Base-by-base conservation (phyloP, 352 stramenopile species). In the Pythium aquatile region DNA sequence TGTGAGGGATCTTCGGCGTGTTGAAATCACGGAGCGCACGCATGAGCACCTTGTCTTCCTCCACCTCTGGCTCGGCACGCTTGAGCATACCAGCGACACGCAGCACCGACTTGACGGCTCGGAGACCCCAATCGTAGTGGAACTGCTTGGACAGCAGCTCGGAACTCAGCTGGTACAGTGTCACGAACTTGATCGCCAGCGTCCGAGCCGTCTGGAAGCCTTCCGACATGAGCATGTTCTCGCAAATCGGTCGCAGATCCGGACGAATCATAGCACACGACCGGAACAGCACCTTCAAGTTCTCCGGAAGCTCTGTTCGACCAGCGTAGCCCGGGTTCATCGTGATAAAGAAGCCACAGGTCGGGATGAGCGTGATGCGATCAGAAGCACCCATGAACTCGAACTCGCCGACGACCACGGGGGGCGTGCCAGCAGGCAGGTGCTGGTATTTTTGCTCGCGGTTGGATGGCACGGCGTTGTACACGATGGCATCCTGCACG, bases 271-370 rank as follows among this genome's bases (percentile, higher is more conserved):
- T 98, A 72, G 74, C 96, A 66, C 74, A 99, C 69, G 85, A 94
- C 2, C 86, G 85, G 74, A 96, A 96, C n/a, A 98, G 75, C 63
- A 95, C 88, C 61, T 97, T 97, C 1, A 98, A 64, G 54, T 97
- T 97, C 55, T 95, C 88, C 6, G 88, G 88, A 5, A 97, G 76
- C 56, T 97, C 85, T 0, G 84, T 94, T 4, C 86, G 84, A 11
- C 85, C 93, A 11, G 90, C 90, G 57, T 98, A 98, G 7, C 93
- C 93, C 9, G 93, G 93, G 74, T 98, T 98, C 93, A 98, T 98
- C 9, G 93, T 98, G 63, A 98, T 98, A 70, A 97, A 98, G 72
- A 98, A 97, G 5, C 91, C 91, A 51, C 87, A 95, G 1, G 85
- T 96, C 11, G 87, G 87, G 40, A 96, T 94, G 30, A 96, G 61